Evolutionary conservation across 2,329 filamentous ascomycete genomes (phyloP), one percentile per base, ranked within the genome.

Genomic region (Paramyrothecium roridum): DNA sequence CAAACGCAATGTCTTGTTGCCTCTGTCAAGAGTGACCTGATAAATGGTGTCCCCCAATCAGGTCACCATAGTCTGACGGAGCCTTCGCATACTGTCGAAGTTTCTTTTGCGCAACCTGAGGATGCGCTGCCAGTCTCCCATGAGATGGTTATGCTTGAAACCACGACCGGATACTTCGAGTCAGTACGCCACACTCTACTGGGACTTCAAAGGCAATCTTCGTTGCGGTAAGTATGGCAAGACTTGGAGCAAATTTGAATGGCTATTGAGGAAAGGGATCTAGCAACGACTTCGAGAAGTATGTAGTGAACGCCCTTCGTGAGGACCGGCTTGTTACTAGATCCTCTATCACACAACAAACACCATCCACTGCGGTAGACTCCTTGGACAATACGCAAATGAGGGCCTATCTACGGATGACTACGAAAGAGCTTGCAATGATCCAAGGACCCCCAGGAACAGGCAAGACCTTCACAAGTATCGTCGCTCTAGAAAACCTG

Each of bases 401-500:
- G 45, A 69, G 73, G 3, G 91, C 91, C 0, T 77, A 95, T 0
- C 73, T 81, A 17, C 77, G 84, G 1, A 92, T 96, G 57, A 71
- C 95, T 1, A 88, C 86, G 0, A 88, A 85, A 55, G 82, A 84
- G 49, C 65, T 96, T 1, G 84, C 90, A 0, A 85, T 96, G 33
- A 73, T 96, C 0, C 93, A 96, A 73, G 93, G 93, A 0, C 92
- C 92, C 11, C 92, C 91, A 0, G 82, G 82, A 0, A 84, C 81
- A 0, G 82, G 82, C 4, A 97, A 97, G 67, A 97, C 93, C 0
- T 88, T 88, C 60, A 88, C 92, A 0, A 95, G 91, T 0, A 84
- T 93, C 2, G 75, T 86, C 23, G 88, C 88, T 0, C 69, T 97
- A 11, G 60, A 69, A 16, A 70, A 67, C 30, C 59, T 64, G 3